A percentile compares a stretch with the other conserved stretches of the same genome.
Conservation (phyloP, 1,284 basidiomycete genomes). For the Albatrellus sp. region DNA sequence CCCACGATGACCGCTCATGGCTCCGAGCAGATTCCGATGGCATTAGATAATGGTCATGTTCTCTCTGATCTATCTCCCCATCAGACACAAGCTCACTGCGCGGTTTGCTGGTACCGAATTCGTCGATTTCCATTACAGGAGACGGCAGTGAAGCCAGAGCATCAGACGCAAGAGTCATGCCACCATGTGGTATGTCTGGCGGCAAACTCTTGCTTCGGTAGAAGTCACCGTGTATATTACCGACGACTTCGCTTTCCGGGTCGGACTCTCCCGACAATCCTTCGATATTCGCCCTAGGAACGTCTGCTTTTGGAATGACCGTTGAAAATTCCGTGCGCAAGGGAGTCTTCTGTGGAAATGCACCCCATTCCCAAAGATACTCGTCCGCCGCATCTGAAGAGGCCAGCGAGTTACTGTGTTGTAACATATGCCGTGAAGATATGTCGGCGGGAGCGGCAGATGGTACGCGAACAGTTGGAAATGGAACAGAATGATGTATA, state of each 20-base stretch:
- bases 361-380: constrained; percentile 82
- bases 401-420: background rate
- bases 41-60: too few relatives aligned
- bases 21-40: constrained; percentile 12
- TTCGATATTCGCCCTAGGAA: background rate
- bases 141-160: too few relatives aligned
- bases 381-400: constrained; percentile 29
- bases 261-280: background rate
- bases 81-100: constrained; percentile 19
- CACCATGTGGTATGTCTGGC: constrained; percentile 5
- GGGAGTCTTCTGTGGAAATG: constrained; percentile 69
- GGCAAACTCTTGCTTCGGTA: constrained; percentile 13
- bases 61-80: constrained; percentile 14
- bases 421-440: constrained; percentile 5
- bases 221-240: constrained; percentile 4
- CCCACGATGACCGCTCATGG: constrained; percentile 50
- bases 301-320: background rate
- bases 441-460: constrained; percentile 45
- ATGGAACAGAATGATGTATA: constrained; percentile 15
- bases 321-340: constrained; percentile 37
- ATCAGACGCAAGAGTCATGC: too few relatives aligned
- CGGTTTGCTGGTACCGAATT: constrained; percentile 10
- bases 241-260: background rate
- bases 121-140: background rate
- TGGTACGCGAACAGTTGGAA: constrained; percentile 33